Conservation (phyloP, 78 protist genomes). For the Mantamonas sphyraenae region DNA sequence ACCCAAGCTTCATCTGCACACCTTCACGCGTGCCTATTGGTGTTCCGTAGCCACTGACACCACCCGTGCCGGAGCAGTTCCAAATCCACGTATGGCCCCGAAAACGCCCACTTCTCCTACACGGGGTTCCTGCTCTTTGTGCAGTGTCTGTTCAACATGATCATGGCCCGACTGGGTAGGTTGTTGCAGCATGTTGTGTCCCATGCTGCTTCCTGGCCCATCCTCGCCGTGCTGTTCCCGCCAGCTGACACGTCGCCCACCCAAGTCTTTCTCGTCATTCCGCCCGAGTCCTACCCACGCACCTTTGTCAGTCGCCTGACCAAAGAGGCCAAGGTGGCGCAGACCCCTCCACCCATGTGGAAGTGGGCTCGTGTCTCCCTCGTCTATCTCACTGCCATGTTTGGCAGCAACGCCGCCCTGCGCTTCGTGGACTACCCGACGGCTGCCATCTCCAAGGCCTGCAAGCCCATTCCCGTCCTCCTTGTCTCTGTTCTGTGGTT, state of each 20-base stretch:
- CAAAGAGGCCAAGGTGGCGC: background rate
- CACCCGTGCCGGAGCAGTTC: background rate
- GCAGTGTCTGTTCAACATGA: background rate
- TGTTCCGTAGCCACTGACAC: too few relatives aligned
- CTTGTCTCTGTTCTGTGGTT: slow-evolving; percentile 8
- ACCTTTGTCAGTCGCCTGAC: too few relatives aligned
- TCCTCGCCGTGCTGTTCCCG: too few relatives aligned
- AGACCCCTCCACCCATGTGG: slow-evolving; percentile 3
- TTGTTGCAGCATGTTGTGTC: slow-evolving; percentile 3
- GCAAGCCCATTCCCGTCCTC: slow-evolving; percentile 47
- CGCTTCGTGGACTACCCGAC: slow-evolving; percentile 33
- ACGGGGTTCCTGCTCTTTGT: slow-evolving; percentile 15
- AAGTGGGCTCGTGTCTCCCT: too few relatives aligned
- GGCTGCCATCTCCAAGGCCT: slow-evolving; percentile 49
- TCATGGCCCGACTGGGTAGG: background rate
- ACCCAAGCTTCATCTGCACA: too few relatives aligned
- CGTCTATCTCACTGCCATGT: background rate
- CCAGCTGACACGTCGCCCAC: too few relatives aligned
- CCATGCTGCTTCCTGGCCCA: too few relatives aligned
- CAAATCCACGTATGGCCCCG: background rate
- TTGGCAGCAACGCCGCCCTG: slow-evolving; percentile 14
- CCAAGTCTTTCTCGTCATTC: too few relatives aligned
- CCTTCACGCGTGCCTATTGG: too few relatives aligned
- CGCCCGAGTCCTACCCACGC: too few relatives aligned
- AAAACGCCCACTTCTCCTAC: background rate